phyloP scores from a whole-genome alignment of 768 basidiomycete species.

The Amanita exitialis region DNA sequence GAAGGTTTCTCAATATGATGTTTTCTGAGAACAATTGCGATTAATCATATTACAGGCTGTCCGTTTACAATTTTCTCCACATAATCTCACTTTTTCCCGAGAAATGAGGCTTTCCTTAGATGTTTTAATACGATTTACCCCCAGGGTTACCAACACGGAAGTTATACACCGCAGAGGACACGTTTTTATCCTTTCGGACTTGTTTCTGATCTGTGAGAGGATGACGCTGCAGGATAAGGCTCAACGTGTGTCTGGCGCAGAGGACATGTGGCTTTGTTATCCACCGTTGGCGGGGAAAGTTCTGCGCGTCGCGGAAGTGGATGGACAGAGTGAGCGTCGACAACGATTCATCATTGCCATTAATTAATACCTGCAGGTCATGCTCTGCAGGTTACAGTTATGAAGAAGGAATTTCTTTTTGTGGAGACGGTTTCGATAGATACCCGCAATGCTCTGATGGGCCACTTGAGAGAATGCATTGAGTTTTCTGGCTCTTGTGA shows the following conservation, averaged over 20 bases:
- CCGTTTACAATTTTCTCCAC: conserved; percentile 82
- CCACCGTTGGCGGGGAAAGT: conserved; percentile 95
- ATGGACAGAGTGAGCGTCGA: conserved; percentile 43
- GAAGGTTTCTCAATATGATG: conserved; percentile 42
- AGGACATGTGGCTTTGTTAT: conserved; percentile 89
- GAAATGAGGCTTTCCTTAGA: conserved; percentile 65
- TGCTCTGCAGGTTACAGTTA: conserved; percentile 66
- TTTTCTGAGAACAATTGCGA: background rate
- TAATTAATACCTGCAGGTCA: conserved; percentile 36
- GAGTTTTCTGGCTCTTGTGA: conserved; percentile 67
- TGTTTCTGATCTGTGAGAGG: conserved; percentile 85
- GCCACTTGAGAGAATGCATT: conserved; percentile 76
- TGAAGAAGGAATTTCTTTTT: conserved; percentile 79
- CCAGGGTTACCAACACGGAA: conserved; percentile 64
- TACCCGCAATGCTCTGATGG: conserved; percentile 51
- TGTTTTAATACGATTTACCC: conserved; percentile 67
- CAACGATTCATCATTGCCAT: background rate
- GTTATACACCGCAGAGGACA: conserved; percentile 72
- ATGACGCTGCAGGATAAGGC: conserved; percentile 60
- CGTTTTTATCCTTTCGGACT: conserved; percentile 83
- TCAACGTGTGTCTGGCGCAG: conserved; percentile 38
- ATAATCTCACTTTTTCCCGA: conserved; percentile 67
- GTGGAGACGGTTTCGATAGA: conserved; percentile 51
- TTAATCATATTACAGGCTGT: conserved; percentile 47
- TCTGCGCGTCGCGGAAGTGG: conserved; percentile 55